Evolutionary conservation across 352 stramenopile genomes (phyloP).

Genomic region (Phytopythium helicoides): DNA sequence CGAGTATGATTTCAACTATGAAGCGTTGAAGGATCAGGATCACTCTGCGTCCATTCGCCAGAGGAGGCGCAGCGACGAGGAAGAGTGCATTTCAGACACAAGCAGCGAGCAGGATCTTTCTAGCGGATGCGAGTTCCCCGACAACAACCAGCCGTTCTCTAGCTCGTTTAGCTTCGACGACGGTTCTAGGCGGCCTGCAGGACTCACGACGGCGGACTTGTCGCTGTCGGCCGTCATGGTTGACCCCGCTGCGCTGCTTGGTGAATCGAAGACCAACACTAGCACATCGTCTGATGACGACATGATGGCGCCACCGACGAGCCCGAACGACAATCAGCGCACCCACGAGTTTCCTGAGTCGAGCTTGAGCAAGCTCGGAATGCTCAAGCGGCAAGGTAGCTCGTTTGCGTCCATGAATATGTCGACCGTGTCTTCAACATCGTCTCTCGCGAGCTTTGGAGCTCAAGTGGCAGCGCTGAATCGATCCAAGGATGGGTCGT

Average conservation of each 20-base stretch:
- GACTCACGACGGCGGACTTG: constrained; percentile 26
- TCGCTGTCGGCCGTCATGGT: constrained; percentile 7
- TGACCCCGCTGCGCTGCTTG: constrained; percentile 6
- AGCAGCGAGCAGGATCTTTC: constrained; percentile 39
- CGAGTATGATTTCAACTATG: constrained; percentile 41
- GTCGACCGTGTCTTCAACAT: constrained; percentile 43
- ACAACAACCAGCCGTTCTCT: constrained; percentile 28
- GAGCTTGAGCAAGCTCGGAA: neutral
- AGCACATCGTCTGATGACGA: constrained; percentile 8
- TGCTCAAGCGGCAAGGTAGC: constrained; percentile 29
- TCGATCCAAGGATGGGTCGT: constrained; percentile 29
- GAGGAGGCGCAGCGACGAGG: constrained; percentile 32
- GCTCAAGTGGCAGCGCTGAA: constrained; percentile 35
- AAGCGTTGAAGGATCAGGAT: constrained; percentile 27
- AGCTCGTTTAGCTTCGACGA: constrained; percentile 8
- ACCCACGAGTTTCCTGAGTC: constrained; percentile 10
- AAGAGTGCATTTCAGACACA: constrained; percentile 61
- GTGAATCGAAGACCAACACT: constrained; percentile 8
- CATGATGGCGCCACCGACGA: constrained; percentile 4
- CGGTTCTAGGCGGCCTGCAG: constrained; percentile 9
- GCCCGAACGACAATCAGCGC: constrained; percentile 23
- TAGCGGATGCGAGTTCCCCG: constrained; percentile 13
- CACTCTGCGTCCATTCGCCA: constrained; percentile 12
- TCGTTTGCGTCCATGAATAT: constrained; percentile 38
- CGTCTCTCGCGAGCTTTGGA: constrained; percentile 38